A percentile compares a stretch with the other conserved stretches of the same genome.
These are phyloP conservation scores for Lyophyllum decastes DNA, from an alignment of 768 basidiomycete species.

Conservation along the genomic window DNA sequence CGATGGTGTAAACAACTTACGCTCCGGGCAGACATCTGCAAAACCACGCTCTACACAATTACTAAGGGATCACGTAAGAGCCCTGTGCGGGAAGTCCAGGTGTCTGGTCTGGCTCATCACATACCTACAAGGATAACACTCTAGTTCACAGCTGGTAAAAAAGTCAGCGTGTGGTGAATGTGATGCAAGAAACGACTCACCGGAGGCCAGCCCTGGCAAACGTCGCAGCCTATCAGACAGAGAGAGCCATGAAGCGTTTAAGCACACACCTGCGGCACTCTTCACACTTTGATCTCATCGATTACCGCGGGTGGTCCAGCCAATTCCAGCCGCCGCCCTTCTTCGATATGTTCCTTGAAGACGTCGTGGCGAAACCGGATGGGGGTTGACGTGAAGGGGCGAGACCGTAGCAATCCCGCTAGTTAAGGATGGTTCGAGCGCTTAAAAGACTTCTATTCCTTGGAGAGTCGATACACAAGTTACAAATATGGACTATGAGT, in stretches of 20 bases:
- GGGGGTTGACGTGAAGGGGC: neutral
- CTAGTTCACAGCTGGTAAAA: slow-evolving; percentile 4
- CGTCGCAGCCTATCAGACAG: neutral
- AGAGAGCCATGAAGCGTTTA: neutral
- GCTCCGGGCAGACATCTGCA: neutral
- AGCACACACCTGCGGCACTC: slow-evolving; percentile 10
- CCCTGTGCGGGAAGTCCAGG: neutral
- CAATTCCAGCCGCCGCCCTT: slow-evolving; percentile 7
- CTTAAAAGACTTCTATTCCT: neutral
- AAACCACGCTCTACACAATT: slow-evolving; percentile 14
- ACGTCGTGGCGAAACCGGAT: neutral
- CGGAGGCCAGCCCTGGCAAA: slow-evolving; percentile 6
- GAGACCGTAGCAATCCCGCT: neutral
- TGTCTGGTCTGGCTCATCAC: neutral
- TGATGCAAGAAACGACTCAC: neutral
- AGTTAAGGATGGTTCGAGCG: neutral
- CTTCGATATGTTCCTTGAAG: neutral
- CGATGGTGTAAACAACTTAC: neutral
- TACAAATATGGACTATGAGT: neutral
- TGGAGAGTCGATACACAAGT: neutral
- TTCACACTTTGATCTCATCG: slow-evolving; percentile 8
- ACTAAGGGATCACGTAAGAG: slow-evolving; percentile 1
- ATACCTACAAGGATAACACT: slow-evolving; percentile 13
- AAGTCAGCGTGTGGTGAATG: neutral
- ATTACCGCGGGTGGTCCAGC: slow-evolving; percentile 7